Base-by-base conservation (phyloP, 495 filamentous ascomycete genomes). In the Penicillium egyptiacum region DNA sequence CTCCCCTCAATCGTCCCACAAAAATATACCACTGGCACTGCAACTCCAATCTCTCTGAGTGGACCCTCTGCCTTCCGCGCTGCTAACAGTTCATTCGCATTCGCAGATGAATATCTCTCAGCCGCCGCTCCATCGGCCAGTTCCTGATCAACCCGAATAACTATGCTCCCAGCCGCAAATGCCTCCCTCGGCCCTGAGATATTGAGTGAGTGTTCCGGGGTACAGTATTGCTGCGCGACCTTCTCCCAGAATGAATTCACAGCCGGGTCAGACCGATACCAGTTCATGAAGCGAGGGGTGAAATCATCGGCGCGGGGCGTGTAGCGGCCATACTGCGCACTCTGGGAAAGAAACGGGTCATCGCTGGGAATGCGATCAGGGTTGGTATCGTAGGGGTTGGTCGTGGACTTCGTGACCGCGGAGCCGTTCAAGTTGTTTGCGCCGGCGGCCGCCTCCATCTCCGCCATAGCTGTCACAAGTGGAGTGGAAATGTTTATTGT, bases 31-130 rank as follows among this genome's bases (percentile, higher is more conserved):
- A 71, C 61, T 2, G 75, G 75, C n/a, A 78, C 73, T 0, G 69
- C 59, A 42, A 76, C 66, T 1, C 65, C 64, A 19, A 75, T 48
- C 20, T 70, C 67, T 43, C 56, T 68, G 14, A 78, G 64, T 1
- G 58, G 30, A 12, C 72, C 65, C 44, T 78, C 73, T 8, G 66
- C 73, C 42, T 78, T 78, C 31, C 67, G 70, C 26, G 75, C 68
- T 2, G 75, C 66, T 12, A 59, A 69, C 11, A 73, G 37, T 52
- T 76, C 75, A 52, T 78, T 78, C 30, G 73, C 88, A 86, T 92
- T 70, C 75, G 85, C 22, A 79, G 81, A 71, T 74, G 86, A 70
- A 55, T 70, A 76, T 58, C 57, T 61, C 42, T 73, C 69, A 20
- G 65, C 59, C 6, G 68, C 59, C 30, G 53, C 37, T 42, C 58